A percentile compares a stretch with the other conserved stretches of the same genome.
These are phyloP conservation scores for Chalciporus chontae DNA, from an alignment of 768 basidiomycete species.

Conservation along the genomic window DNA sequence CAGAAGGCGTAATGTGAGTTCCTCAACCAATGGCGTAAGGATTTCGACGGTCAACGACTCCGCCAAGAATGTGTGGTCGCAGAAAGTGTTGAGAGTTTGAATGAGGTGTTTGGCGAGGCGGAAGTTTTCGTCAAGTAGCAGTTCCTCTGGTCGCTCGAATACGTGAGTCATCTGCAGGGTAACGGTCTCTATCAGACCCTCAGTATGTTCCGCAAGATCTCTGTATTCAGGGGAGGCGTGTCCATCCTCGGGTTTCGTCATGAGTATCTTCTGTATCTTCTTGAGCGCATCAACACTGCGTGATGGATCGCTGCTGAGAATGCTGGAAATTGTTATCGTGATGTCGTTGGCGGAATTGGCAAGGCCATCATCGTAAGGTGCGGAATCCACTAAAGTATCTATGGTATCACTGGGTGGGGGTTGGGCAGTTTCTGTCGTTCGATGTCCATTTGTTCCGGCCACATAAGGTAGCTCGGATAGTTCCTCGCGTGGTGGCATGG, in stretches of 20 bases:
- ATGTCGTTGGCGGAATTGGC: conserved; percentile 49
- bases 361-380: conserved; percentile 22
- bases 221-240: conserved; percentile 66
- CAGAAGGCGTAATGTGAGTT: conserved; percentile 85
- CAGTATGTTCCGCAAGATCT: conserved; percentile 73
- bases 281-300: conserved; percentile 93
- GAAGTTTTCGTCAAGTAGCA: conserved; percentile 77
- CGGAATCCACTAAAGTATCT: conserved; percentile 34
- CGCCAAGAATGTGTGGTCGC: conserved; percentile 84
- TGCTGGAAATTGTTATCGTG: conserved; percentile 80
- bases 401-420: conserved; percentile 22
- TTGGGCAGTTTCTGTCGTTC: conserved; percentile 10
- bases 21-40: conserved; percentile 83
- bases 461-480: conserved; percentile 31
- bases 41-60: conserved; percentile 85
- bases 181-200: conserved; percentile 87
- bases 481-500: conserved; percentile 23
- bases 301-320: conserved; percentile 80
- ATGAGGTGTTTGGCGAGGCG: conserved; percentile 96
- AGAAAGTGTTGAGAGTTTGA: conserved; percentile 92
- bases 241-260: conserved; percentile 70
- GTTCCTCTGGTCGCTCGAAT: conserved; percentile 77
- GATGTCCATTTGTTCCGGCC: conserved; percentile 16
- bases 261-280: conserved; percentile 83
- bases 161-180: conserved; percentile 89